These are phyloP conservation scores for Fusarium coffeatum DNA, from an alignment of 2,329 filamentous ascomycete genomes.

Conservation along the genomic window DNA sequence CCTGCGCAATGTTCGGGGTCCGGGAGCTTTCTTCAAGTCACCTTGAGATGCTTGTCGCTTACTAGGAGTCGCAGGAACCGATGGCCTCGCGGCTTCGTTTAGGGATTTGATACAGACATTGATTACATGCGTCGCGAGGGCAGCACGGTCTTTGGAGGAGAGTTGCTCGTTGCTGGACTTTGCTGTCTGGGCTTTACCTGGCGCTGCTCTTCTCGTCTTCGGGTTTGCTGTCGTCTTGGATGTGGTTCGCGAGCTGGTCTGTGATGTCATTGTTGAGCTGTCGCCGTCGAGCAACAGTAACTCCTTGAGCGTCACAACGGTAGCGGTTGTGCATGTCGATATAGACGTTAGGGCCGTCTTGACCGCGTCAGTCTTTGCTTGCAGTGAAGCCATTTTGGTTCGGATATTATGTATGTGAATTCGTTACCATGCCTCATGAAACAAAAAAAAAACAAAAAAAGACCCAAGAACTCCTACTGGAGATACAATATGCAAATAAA, in stretches of 20 bases:
- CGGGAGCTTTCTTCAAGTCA: constrained; percentile 50
- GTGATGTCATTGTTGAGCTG: constrained; percentile 40
- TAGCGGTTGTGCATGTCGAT: constrained; percentile 64
- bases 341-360: constrained; percentile 65
- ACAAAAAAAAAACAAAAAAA: constrained; percentile 4
- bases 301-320: constrained; percentile 61
- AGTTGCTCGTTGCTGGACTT: constrained; percentile 44
- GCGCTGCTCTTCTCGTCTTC: constrained; percentile 41
- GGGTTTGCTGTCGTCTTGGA: constrained; percentile 46
- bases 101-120: constrained; percentile 77
- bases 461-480: constrained; percentile 39
- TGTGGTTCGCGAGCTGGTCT: constrained; percentile 42
- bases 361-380: constrained; percentile 61
- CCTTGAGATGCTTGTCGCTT: constrained; percentile 51
- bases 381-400: constrained; percentile 56
- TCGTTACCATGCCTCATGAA: constrained; percentile 51
- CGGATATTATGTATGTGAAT: constrained; percentile 42
- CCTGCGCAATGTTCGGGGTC: constrained; percentile 60
- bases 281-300: constrained; percentile 55
- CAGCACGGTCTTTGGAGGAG: constrained; percentile 66
- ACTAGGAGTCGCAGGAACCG: constrained; percentile 49
- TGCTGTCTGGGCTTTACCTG: constrained; percentile 10
- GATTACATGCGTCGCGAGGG: constrained; percentile 78
- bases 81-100: constrained; percentile 71
- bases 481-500: constrained; percentile 39